Evolutionary conservation across 2,329 filamentous ascomycete genomes (phyloP).

Genomic region (Talaromyces sp.): DNA sequence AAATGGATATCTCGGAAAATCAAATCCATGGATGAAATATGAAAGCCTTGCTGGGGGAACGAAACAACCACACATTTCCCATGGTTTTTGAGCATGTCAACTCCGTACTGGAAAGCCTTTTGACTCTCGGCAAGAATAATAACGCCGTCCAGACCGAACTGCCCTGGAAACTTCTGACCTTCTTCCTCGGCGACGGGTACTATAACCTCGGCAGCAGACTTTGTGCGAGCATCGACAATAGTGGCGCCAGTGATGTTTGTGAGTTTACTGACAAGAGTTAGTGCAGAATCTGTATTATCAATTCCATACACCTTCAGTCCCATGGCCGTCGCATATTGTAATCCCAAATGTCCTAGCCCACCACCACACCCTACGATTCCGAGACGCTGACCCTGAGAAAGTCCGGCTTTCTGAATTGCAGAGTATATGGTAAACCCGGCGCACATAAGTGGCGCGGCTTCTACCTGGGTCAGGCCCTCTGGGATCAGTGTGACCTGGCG

Average conservation of each 20-base stretch:
- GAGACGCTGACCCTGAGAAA: conserved; percentile 62
- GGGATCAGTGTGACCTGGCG: conserved; percentile 21
- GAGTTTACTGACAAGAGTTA: conserved; percentile 25
- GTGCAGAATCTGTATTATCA: conserved; percentile 22
- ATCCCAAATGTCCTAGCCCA: conserved; percentile 62
- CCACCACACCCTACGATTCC: conserved; percentile 62
- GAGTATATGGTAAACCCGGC: conserved; percentile 40
- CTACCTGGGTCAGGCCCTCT: conserved; percentile 20
- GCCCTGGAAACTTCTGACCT: conserved; percentile 12
- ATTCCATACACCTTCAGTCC: conserved; percentile 48
- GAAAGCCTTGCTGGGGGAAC: conserved; percentile 34
- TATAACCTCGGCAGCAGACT: conserved; percentile 24
- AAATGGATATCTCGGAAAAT: conserved; percentile 20
- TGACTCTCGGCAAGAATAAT: conserved; percentile 38
- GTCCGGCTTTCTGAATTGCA: conserved; percentile 51
- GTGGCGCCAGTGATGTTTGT: conserved; percentile 21
- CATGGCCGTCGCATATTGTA: conserved; percentile 63
- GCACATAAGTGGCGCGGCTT: conserved; percentile 32
- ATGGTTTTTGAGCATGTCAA: conserved; percentile 21
- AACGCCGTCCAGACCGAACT: conserved; percentile 44
- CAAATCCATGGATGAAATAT: conserved; percentile 15
- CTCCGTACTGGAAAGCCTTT: conserved; percentile 11
- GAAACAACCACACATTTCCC: conserved; percentile 43
- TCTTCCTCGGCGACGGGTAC: conserved; percentile 16
- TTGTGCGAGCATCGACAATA: conserved; percentile 36